Base-by-base conservation (phyloP, 2,329 filamentous ascomycete genomes). In the Fusarium luffae region DNA sequence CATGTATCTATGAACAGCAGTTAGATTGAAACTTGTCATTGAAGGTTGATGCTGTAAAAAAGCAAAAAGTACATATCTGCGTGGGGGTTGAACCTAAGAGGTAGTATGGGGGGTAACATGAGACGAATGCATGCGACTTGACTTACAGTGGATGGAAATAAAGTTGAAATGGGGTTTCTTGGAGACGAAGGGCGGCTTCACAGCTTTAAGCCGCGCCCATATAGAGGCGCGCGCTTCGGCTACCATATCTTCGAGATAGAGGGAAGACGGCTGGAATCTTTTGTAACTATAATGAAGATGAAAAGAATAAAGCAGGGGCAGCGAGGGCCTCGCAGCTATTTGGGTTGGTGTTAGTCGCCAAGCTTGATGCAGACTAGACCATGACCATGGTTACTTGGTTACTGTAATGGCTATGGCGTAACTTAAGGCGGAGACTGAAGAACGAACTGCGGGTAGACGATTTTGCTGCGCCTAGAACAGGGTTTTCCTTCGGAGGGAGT, bases 71-170 rank as follows among this genome's bases (percentile, higher is more conserved):
- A 55, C 54, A 68, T 48, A 50, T 46, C 63, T 59, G 69, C 63
- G 68, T 74, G 72, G 69, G 59, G 67, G 59, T 57, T 44, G 59
- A 43, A 54, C 18, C 42, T 30, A 43, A 28, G 41, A 52, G 23
- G 48, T 43, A 58, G 32, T 48, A 52, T 44, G 50, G 42, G 25
- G 50, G 47, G 44, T 18, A 47, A 30, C 27, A 40, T 41, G 14
- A 41, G 23, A 50, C 41, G 30, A 57, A 56, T n/a, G 18, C 25
- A 52, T 44, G 58, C 13, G 52, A 83, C 88, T 79, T 11, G 54
- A 83, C 88, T 79, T 81, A 93, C 91, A 97, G 76, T 97, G 93
- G 18, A 89, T 84, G 2, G 90, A 90, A 65, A 96, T 94, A 78
- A 95, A 97, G 81, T 93, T 94, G 80, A 94, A 91, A 71, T 90